These are phyloP conservation scores for Polyporus arcularius DNA, from an alignment of 768 basidiomycete genomes.

Conservation along the genomic window DNA sequence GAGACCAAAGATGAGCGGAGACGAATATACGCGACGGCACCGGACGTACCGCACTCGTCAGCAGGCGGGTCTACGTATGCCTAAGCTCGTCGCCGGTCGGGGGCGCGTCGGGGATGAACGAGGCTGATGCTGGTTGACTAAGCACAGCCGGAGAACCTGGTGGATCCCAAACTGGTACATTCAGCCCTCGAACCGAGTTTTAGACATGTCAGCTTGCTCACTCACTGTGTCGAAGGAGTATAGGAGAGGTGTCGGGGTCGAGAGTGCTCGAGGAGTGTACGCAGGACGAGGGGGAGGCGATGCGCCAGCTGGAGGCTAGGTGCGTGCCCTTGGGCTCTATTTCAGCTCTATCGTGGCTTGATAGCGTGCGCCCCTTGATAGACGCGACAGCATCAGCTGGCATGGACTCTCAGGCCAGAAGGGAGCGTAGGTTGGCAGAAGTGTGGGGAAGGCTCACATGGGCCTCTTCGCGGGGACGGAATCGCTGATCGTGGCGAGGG, in stretches of 20 bases:
- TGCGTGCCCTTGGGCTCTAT: not conserved
- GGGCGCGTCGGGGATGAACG: too few relatives aligned
- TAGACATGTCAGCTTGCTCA: not conserved
- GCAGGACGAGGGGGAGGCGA: not conserved
- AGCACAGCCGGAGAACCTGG: not conserved
- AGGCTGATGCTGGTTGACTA: not conserved
- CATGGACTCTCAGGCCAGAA: not conserved
- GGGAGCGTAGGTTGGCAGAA: not conserved
- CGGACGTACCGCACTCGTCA: not conserved
- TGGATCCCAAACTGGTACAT: not conserved
- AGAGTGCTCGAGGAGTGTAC: not conserved
- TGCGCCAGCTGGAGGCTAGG: not conserved
- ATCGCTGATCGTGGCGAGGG: slow-evolving; percentile 13
- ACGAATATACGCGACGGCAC: not conserved
- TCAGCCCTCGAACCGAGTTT: not conserved
- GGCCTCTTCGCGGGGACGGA: slow-evolving; percentile 5
- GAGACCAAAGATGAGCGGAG: not conserved
- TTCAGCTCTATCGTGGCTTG: not conserved
- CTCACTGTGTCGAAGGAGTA: not conserved
- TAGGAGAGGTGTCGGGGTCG: not conserved
- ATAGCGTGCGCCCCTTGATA: slow-evolving; percentile 2
- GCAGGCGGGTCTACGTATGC: too few relatives aligned
- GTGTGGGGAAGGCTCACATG: slow-evolving; percentile 11
- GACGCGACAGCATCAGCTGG: slow-evolving; percentile 16
- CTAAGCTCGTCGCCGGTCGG: too few relatives aligned